Evolutionary conservation across 2,329 filamentous ascomycete species (phyloP).

Genomic region (Trichoderma citrinoviride): DNA sequence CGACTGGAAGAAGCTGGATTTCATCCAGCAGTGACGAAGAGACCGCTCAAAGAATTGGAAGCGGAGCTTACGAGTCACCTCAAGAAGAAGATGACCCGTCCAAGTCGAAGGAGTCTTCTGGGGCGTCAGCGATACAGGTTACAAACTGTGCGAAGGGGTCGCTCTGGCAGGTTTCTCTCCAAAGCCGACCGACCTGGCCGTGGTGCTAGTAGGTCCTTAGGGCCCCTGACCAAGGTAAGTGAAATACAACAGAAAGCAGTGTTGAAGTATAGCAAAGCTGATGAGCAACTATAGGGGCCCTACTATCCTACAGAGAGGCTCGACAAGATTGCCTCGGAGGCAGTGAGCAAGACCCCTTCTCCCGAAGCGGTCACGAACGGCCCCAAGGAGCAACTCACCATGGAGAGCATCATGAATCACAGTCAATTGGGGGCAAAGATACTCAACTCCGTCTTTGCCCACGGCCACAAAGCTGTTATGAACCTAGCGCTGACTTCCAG

Average conservation of each 20-base stretch:
- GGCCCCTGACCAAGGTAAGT: not conserved
- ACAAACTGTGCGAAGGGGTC: too few species aligned
- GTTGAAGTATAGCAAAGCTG: not conserved
- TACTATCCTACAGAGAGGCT: not conserved
- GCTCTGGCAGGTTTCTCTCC: too few species aligned
- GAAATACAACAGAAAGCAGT: not conserved
- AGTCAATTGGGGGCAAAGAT: constrained; percentile 26
- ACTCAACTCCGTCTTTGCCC: constrained; percentile 23
- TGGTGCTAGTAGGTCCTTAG: not conserved
- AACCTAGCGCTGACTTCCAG: constrained; percentile 27
- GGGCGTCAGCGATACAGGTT: too few species aligned
- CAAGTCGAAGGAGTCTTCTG: too few species aligned
- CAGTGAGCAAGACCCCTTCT: not conserved
- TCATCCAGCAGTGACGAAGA: constrained; percentile 24
- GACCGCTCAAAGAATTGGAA: constrained; percentile 16
- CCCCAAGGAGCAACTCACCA: too few species aligned
- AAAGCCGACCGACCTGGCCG: not conserved
- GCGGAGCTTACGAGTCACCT: not conserved
- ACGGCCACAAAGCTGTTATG: constrained; percentile 29
- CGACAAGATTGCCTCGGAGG: not conserved
- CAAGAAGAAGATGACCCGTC: not conserved
- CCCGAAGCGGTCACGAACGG: not conserved
- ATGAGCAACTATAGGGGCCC: not conserved
- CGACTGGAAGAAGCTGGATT: constrained; percentile 23
- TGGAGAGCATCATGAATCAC: not conserved